These are phyloP conservation scores for Termitomyces sp. DNA, from an alignment of 768 basidiomycete genomes.

Conservation along the genomic window DNA sequence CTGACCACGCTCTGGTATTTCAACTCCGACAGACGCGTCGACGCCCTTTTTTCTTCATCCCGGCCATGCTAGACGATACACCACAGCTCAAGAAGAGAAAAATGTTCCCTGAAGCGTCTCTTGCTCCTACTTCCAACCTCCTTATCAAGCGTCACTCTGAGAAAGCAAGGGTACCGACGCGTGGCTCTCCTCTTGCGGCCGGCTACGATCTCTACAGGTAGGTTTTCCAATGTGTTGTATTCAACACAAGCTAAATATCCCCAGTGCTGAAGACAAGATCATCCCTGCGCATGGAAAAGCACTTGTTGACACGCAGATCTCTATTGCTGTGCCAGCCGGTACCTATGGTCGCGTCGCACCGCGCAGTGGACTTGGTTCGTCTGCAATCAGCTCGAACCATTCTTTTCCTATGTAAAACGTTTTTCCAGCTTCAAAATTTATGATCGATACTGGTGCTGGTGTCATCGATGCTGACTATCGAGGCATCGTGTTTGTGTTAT, in stretches of 20 bases:
- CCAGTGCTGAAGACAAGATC: slow-evolving; percentile 78
- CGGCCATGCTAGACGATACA: slow-evolving; percentile 25
- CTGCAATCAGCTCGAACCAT: neutral
- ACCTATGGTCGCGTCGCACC: slow-evolving; percentile 98
- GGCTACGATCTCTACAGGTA: slow-evolving; percentile 96
- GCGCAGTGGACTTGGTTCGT: slow-evolving; percentile 88
- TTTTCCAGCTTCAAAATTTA: slow-evolving; percentile 84
- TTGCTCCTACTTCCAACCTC: slow-evolving; percentile 43
- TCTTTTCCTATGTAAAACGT: neutral
- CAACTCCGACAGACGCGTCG: slow-evolving; percentile 35
- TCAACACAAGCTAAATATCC: neutral
- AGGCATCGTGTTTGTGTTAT: slow-evolving; percentile 83
- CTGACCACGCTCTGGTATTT: slow-evolving; percentile 29
- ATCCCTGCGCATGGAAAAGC: slow-evolving; percentile 92
- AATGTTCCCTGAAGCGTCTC: slow-evolving; percentile 36
- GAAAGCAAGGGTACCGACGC: slow-evolving; percentile 80
- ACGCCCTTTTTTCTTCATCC: slow-evolving; percentile 8
- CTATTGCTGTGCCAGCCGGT: slow-evolving; percentile 89
- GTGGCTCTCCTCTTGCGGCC: slow-evolving; percentile 83
- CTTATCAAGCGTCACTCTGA: slow-evolving; percentile 84
- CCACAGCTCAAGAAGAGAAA: slow-evolving; percentile 58
- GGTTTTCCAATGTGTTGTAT: neutral
- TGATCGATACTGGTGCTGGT: slow-evolving; percentile 97
- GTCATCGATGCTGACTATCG: slow-evolving; percentile 97
- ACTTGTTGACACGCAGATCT: slow-evolving; percentile 85